Base-by-base conservation (phyloP, 768 basidiomycete genomes). In the Megacollybia marginata region DNA sequence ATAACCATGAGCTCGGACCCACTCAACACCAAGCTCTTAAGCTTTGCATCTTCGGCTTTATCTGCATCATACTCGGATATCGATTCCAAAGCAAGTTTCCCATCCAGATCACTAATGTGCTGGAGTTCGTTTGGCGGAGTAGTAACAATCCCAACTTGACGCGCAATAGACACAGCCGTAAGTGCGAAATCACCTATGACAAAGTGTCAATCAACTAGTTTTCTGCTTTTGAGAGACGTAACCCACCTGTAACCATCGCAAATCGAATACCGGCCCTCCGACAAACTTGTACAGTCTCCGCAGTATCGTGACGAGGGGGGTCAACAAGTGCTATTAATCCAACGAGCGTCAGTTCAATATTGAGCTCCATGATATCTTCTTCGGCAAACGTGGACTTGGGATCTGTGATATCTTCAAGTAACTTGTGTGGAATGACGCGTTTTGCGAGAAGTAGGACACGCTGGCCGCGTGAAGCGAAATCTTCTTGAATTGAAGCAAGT, bases 141-240 rank as follows among this genome's bases (percentile, higher is more conserved):
- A 4, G 74, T 70, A 42, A 81, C 68, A 52, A 81, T 79, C 20
- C 81, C 75, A n/a, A 78, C 79, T 54, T 82, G 78, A 10, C 70
- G 65, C 9, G 82, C 82, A 52, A 86, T 84, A 0, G 84, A 80
- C 4, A 74, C 67, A 1, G 80, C 82, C 0, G 83, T 85, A 12
- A 74, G 65, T 28, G 78, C 71, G 59, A 83, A 67, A 67, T 87
- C 76, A 47, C 75, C 73, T 70, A 34, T 10, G 36, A 19, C 13
- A 36, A 18, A 42, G 16, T 28, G 20, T 40, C 38, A 28, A 6
- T 28, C 6, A 40, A 8, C 38, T 40, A 40, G 4, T 28, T 28
- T 28, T 6, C 23, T 6, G 23, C 23, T 28, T 28, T 36, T 43
- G 3, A 50, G n/a, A n/a, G n/a, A n/a, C n/a, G n/a, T n/a, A n/a